Evolutionary conservation across 2,329 filamentous ascomycete genomes (phyloP).

Genomic region (Bretziella fagacearum): DNA sequence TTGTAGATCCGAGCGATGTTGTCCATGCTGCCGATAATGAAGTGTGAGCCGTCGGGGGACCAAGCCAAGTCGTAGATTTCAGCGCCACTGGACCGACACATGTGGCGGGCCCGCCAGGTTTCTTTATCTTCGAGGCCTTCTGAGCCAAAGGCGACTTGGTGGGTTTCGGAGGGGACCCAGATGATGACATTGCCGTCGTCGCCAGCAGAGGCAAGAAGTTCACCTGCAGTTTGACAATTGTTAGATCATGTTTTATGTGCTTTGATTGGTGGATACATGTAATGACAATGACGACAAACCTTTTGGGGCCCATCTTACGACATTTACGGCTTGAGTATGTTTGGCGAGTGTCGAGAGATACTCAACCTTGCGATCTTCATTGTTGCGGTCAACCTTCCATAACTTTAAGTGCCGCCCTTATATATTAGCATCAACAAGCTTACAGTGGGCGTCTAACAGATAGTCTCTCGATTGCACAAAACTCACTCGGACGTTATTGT

Average conservation of each 20-base stretch:
- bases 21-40: conserved; percentile 99
- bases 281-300: conserved; percentile 27
- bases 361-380: conserved; percentile 73
- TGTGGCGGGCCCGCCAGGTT: conserved; percentile 90
- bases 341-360: conserved; percentile 85
- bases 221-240: conserved; percentile 39
- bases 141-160: conserved; percentile 56
- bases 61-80: conserved; percentile 98
- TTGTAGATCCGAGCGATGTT: conserved; percentile 97
- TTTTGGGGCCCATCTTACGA: conserved; percentile 88
- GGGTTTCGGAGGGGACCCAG: conserved; percentile 77
- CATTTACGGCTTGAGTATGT: conserved; percentile 94
- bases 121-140: conserved; percentile 87
- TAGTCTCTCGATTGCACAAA: neutral
- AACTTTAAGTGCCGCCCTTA: too few species aligned
- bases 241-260: conserved; percentile 10
- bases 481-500: conserved; percentile 84
- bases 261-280: conserved; percentile 11
- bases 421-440: neutral
- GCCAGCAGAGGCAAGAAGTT: conserved; percentile 83
- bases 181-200: conserved; percentile 95
- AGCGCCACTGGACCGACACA: conserved; percentile 86
- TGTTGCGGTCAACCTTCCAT: conserved; percentile 76
- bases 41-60: conserved; percentile 92
- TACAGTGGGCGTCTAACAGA: neutral